Conservation (phyloP, 805 yeast genomes). For the Metschnikowia continentalis region DNA sequence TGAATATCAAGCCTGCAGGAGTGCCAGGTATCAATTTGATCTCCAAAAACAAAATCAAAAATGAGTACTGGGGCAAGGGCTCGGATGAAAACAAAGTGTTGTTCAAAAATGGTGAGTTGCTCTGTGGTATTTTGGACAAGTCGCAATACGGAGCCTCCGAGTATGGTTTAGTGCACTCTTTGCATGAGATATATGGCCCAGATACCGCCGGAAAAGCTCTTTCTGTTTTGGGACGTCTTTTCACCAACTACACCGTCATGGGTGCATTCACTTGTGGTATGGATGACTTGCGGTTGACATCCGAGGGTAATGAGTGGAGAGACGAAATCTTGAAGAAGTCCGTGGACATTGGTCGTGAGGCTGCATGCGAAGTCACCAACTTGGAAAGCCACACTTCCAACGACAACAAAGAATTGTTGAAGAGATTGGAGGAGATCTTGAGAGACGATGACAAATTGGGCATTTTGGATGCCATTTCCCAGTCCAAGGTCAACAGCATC, state of each 20-base stretch:
- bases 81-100: constrained; percentile 84
- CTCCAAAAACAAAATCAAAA: constrained; percentile 85
- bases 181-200: constrained; percentile 94
- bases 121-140: constrained; percentile 93
- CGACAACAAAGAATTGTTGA: constrained; percentile 70
- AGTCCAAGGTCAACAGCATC: constrained; percentile 84
- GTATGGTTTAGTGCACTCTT: constrained; percentile 92
- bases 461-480: constrained; percentile 91
- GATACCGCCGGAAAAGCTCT: constrained; percentile 83
- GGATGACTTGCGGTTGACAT: constrained; percentile 94
- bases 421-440: constrained; percentile 87
- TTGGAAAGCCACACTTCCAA: constrained; percentile 47
- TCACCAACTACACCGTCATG: constrained; percentile 88
- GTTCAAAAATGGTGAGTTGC: constrained; percentile 79
- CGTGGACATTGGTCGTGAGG: constrained; percentile 78
- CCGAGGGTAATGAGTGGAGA: constrained; percentile 89
- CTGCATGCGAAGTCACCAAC: constrained; percentile 93
- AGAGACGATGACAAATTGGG: constrained; percentile 92
- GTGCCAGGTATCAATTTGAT: constrained; percentile 88
- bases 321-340: constrained; percentile 73
- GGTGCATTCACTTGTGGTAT: constrained; percentile 98
- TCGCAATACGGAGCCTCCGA: constrained; percentile 98
- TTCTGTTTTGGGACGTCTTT: constrained; percentile 89
- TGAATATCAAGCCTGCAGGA: constrained; percentile 79
- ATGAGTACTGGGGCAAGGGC: constrained; percentile 88